phyloP scores from a whole-genome alignment of 345 rosid genomes.

The Citrus glauca region DNA sequence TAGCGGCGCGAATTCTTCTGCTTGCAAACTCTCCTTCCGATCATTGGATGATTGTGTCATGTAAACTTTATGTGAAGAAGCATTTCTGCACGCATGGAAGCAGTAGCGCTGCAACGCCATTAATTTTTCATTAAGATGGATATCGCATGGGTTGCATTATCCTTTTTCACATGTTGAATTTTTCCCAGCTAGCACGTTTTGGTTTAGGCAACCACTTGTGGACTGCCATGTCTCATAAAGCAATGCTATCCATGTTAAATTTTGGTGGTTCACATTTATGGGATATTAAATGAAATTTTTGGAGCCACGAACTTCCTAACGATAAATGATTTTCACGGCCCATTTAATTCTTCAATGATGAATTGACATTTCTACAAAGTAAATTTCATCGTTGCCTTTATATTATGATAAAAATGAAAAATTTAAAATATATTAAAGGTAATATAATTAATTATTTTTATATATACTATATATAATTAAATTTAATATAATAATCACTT shows the following conservation, averaged over 20 bases:
- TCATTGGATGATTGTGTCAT: constrained; percentile 40
- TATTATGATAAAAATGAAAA: not conserved
- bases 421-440: too few relatives aligned
- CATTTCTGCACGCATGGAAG: constrained; percentile 5
- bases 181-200: not conserved
- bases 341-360: too few relatives aligned
- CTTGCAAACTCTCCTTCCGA: constrained; percentile 30
- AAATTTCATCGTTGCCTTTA: not conserved
- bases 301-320: not conserved
- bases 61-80: constrained; percentile 16
- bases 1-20: constrained; percentile 59
- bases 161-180: not conserved
- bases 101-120: constrained; percentile 26
- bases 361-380: not conserved
- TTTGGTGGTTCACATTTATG: constrained; percentile 21
- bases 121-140: not conserved
- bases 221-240: not conserved
- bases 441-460: too few relatives aligned
- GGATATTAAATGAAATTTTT: not conserved
- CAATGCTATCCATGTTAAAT: constrained; percentile 10
- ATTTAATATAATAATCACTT: too few relatives aligned
- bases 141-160: not conserved
- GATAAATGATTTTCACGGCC: not conserved
- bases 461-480: too few relatives aligned
- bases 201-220: not conserved